Percentiles rank a stretch among this genome's conserved stretches.
phyloP scores from a whole-genome alignment of 441 rosid genomes.

The Arabidopsis hybrid region DNA sequence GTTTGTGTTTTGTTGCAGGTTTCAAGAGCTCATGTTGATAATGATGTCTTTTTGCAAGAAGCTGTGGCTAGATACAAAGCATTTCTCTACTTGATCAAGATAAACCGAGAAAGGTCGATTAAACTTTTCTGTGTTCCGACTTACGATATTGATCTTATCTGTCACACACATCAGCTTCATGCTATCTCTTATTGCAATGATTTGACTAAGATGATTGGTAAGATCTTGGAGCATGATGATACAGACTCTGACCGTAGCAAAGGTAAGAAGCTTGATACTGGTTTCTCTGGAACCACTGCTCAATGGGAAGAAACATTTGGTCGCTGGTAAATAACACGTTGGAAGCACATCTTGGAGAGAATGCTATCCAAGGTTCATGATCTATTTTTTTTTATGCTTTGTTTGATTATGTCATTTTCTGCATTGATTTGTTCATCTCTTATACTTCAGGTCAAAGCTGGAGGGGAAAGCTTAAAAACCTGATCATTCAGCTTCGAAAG shows the following conservation, averaged over 20 bases:
- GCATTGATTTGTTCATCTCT: conserved; percentile 13
- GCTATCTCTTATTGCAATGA: conserved; percentile 74
- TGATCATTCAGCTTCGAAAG: conserved; percentile 86
- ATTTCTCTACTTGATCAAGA: conserved; percentile 77
- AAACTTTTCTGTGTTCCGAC: conserved; percentile 84
- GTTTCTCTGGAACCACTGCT: conserved; percentile 81
- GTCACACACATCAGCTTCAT: conserved; percentile 94
- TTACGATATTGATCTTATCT: conserved; percentile 90
- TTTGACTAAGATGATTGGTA: conserved; percentile 60
- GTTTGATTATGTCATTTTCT: conserved; percentile 1
- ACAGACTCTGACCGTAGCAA: conserved; percentile 76
- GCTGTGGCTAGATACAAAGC: conserved; percentile 91
- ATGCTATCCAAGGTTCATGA: conserved; percentile 52
- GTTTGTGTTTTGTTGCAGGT: conserved; percentile 32
- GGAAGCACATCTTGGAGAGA: conserved; percentile 66
- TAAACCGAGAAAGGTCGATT: conserved; percentile 63
- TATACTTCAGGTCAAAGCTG: conserved; percentile 54
- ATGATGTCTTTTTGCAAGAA: conserved; percentile 72
- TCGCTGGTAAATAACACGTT: conserved; percentile 61
- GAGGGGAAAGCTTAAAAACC: conserved; percentile 81
- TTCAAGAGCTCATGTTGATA: conserved; percentile 58
- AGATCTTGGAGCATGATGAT: conserved; percentile 88
- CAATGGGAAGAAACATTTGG: conserved; percentile 89
- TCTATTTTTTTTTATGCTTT: conserved; percentile 21
- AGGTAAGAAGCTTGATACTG: conserved; percentile 83